These are phyloP conservation scores for Penicillium soppii DNA, from an alignment of 495 filamentous ascomycete species.

Conservation along the genomic window DNA sequence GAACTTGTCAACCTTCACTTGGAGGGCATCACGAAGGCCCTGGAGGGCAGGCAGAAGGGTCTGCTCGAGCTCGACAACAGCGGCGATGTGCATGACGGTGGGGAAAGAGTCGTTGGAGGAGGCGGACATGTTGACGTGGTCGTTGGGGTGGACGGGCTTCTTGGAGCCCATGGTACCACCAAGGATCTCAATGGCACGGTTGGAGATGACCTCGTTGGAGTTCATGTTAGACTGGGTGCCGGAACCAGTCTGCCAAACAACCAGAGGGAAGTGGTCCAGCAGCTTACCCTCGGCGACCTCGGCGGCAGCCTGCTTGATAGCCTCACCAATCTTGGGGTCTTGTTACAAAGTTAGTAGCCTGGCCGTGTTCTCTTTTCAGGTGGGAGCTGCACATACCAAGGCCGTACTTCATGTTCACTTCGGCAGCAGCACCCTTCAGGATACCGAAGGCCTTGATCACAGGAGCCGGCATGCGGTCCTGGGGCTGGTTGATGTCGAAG, in stretches of 20 bases:
- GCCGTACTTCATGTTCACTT: constrained; percentile 92
- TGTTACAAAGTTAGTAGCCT: constrained; percentile 11
- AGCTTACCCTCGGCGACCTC: constrained; percentile 95
- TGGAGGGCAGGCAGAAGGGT: constrained; percentile 79
- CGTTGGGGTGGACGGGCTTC: constrained; percentile 98
- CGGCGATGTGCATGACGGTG: constrained; percentile 99
- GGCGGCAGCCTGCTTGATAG: constrained; percentile 89
- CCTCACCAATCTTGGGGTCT: constrained; percentile 88
- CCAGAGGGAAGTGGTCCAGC: constrained; percentile 95
- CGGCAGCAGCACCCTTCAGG: constrained; percentile 93
- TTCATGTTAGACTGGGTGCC: constrained; percentile 99
- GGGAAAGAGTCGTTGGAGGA: constrained; percentile 99
- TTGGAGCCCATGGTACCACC: constrained; percentile 92
- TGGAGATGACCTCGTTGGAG: constrained; percentile 99
- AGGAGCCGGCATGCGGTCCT: constrained; percentile 95
- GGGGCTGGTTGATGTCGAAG: constrained; percentile 98
- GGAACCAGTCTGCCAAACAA: constrained; percentile 98
- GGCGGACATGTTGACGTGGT: constrained; percentile 98
- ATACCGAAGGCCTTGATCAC: constrained; percentile 94
- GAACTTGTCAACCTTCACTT: constrained; percentile 89
- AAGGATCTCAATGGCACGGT: constrained; percentile 97
- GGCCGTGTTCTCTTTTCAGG: not conserved
- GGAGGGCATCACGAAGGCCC: constrained; percentile 76
- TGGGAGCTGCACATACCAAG: constrained; percentile 68
- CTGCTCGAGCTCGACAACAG: constrained; percentile 87